Conservation (phyloP, 352 stramenopile genomes). For the Pythium coloratum region DNA sequence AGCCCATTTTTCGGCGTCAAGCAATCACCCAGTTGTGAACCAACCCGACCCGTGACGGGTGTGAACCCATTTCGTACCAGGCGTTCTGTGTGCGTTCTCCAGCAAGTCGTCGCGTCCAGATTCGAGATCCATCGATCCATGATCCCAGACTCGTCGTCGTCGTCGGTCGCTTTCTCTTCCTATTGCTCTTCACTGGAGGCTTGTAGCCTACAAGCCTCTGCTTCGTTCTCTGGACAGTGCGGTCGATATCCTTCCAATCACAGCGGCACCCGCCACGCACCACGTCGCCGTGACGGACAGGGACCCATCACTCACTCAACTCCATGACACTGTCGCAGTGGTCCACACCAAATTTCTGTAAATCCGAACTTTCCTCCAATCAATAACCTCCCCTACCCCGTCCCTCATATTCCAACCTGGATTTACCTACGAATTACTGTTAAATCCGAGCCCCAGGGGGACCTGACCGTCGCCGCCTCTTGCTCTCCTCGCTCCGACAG, state of each 20-base stretch:
- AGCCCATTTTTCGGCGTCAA: neutral
- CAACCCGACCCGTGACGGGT: conserved; percentile 17
- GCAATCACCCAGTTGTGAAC: neutral
- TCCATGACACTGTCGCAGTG: neutral
- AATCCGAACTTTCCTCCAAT: conserved; percentile 16
- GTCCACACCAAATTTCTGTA: conserved; percentile 14
- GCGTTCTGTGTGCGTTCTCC: neutral
- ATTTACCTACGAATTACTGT: conserved; percentile 1
- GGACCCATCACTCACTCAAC: conserved; percentile 13
- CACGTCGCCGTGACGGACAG: neutral
- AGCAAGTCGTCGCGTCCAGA: neutral
- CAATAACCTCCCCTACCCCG: conserved; percentile 6
- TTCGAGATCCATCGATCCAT: conserved; percentile 12
- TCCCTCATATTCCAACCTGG: conserved; percentile 4
- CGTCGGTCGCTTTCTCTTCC: neutral
- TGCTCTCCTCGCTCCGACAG: conserved; percentile 9
- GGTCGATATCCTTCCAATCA: neutral
- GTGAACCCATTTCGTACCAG: conserved; percentile 17
- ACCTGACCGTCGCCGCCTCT: conserved; percentile 7
- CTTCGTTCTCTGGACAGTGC: neutral
- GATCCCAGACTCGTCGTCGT: neutral
- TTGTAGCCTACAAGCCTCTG: neutral
- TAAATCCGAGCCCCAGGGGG: neutral
- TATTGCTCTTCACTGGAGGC: no score
- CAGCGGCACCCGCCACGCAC: neutral